Conservation (phyloP, 2,329 filamentous ascomycete species). For the Xylaria hypoxylon region DNA sequence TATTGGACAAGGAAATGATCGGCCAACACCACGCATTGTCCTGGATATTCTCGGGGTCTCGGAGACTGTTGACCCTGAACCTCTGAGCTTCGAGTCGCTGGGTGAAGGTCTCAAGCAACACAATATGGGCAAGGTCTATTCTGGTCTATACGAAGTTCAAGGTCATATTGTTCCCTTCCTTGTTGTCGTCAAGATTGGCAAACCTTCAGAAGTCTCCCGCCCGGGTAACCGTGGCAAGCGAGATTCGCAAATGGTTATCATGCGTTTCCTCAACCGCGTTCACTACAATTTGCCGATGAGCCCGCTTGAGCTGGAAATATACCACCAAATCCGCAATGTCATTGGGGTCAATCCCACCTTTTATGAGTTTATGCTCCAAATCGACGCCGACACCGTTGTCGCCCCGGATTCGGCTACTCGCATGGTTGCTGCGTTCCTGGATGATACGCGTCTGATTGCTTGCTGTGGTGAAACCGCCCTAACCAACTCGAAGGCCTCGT, state of each 20-base stretch:
- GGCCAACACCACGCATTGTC: slow-evolving; percentile 93
- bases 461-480: slow-evolving; percentile 95
- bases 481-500: slow-evolving; percentile 91
- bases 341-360: slow-evolving; percentile 99
- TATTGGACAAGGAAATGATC: slow-evolving; percentile 97
- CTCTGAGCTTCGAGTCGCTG: slow-evolving; percentile 94
- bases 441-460: slow-evolving; percentile 93
- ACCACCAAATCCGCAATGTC: slow-evolving; percentile 98
- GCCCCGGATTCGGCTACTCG: slow-evolving; percentile 89
- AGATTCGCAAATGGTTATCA: slow-evolving; percentile 97
- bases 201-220: slow-evolving; percentile 95
- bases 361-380: slow-evolving; percentile 96
- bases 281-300: slow-evolving; percentile 98
- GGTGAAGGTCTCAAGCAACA: slow-evolving; percentile 97
- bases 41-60: slow-evolving; percentile 96
- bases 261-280: slow-evolving; percentile 99
- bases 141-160: slow-evolving; percentile 95
- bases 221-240: slow-evolving; percentile 98
- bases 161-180: slow-evolving; percentile 98
- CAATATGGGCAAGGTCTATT: slow-evolving; percentile 99
- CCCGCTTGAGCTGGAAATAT: slow-evolving; percentile 96
- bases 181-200: slow-evolving; percentile 96
- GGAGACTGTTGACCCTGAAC: slow-evolving; percentile 92
- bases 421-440: slow-evolving; percentile 89
- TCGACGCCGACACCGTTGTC: slow-evolving; percentile 97